Base-by-base conservation (phyloP, 2,329 filamentous ascomycete species). In the Macrophomina phaseolina region DNA sequence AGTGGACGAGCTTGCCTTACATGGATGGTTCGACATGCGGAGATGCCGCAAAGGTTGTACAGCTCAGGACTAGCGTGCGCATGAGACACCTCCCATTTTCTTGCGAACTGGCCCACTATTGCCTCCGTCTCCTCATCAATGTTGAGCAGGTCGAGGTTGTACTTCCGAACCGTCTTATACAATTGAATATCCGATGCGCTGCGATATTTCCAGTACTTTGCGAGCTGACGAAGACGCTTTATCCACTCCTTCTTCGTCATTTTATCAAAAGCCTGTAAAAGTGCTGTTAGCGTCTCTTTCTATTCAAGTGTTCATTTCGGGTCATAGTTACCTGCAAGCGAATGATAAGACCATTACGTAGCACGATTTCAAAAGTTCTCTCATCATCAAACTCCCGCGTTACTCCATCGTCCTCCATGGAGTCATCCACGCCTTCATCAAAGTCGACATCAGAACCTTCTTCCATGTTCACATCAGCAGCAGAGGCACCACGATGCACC, bases 31-130 rank as follows among this genome's bases (percentile, higher is more conserved):
- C 89, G 85, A 73, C 89, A 91, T 45, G 82, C 83, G 11, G 85
- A 83, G 28, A 90, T 84, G n/a, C 85, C 84, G 74, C 89, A 91
- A 79, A 90, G 84, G 74, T 91, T 88, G 79, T 89, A 90, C n/a
- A 90, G 77, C 46, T 86, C 79, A 1, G 88, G 84, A 1, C 85
- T 89, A n/a, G 88, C 87, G 70, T 85, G 84, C 1, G 87, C 86
- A 69, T 88, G 84, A 16, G 82, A 86, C 28, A 90, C 87, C 74
- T 91, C 89, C 89, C 89, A 91, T 71, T 90, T 90, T 69, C 83
- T 81, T 0, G 87, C 87, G 72, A 87, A 90, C 71, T 90, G 87
- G 9, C 88, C 89, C n/a, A 90, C 77, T 51, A 85, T 78, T 0
- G 89, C 87, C 75, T 91, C 89, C 70, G 85, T 82, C 70, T 88